Conservation (phyloP, 352 stramenopile genomes). For the Phytophthora aleatoria region DNA sequence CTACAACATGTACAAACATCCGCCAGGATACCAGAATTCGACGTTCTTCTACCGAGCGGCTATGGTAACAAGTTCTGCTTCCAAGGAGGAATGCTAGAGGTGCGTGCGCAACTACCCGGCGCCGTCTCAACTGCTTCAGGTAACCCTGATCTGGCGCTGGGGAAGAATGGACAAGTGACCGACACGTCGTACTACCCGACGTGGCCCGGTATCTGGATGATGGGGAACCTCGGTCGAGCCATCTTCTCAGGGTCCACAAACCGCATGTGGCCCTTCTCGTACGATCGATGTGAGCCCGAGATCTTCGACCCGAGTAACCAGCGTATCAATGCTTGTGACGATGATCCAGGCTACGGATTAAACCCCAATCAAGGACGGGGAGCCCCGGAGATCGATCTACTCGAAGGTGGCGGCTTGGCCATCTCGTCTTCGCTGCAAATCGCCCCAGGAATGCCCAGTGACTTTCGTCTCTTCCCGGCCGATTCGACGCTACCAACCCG, state of each 20-base stretch:
- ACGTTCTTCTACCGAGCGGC: constrained; percentile 69
- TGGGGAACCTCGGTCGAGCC: constrained; percentile 95
- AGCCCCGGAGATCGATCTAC: constrained; percentile 94
- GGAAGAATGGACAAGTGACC: constrained; percentile 65
- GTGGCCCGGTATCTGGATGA: constrained; percentile 97
- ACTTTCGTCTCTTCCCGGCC: constrained; percentile 65
- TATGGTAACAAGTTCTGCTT: constrained; percentile 95
- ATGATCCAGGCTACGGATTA: constrained; percentile 89
- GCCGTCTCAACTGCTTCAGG: constrained; percentile 50
- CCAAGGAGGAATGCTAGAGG: constrained; percentile 93
- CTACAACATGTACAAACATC: constrained; percentile 64
- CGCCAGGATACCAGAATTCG: constrained; percentile 50
- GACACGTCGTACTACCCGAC: constrained; percentile 71
- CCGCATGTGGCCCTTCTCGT: constrained; percentile 97
- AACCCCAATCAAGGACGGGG: constrained; percentile 86
- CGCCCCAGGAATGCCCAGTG: constrained; percentile 63
- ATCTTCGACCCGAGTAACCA: constrained; percentile 66
- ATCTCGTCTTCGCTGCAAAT: constrained; percentile 94
- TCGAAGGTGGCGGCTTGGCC: constrained; percentile 86
- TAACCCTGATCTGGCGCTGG: constrained; percentile 48
- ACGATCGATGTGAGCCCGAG: constrained; percentile 87
- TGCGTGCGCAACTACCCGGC: constrained; percentile 89
- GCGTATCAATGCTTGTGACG: constrained; percentile 90
- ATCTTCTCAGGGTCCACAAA: constrained; percentile 95
- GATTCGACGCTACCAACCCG: constrained; percentile 27